A percentile compares a stretch with the other conserved stretches of the same genome.
Conservation (phyloP, 2,329 filamentous ascomycete genomes). For the Xylaria sp. region DNA sequence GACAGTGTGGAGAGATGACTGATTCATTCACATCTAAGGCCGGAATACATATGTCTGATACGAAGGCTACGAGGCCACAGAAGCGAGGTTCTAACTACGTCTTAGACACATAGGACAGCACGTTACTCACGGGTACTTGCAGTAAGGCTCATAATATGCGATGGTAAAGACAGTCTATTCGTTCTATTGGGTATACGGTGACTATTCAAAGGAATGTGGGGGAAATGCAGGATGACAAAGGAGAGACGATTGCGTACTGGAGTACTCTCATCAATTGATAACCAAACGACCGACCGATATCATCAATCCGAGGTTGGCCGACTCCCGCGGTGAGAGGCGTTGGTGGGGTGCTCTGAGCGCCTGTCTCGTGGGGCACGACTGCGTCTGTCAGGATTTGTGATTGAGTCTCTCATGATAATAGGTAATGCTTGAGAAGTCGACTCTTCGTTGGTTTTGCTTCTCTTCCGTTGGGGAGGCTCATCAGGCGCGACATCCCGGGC, state of each 20-base stretch:
- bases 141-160: neutral
- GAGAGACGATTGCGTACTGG: neutral
- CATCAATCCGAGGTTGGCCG: neutral
- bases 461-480: slow-evolving; percentile 21
- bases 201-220: neutral
- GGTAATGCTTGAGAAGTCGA: slow-evolving; percentile 5
- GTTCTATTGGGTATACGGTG: slow-evolving; percentile 8
- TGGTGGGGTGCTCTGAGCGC: slow-evolving; percentile 14
- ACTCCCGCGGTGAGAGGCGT: neutral
- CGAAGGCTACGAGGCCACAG: neutral
- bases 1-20: too few relatives aligned
- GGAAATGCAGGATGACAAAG: neutral
- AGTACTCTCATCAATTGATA: slow-evolving; percentile 1
- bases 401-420: neutral
- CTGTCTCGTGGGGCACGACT: slow-evolving; percentile 2
- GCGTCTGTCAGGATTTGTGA: neutral
- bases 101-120: neutral
- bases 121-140: neutral
- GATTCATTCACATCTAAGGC: neutral
- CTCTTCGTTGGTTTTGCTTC: slow-evolving; percentile 6
- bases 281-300: neutral
- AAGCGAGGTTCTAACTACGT: neutral
- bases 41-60: neutral
- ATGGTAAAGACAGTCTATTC: slow-evolving; percentile 5
- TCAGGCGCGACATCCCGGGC: neutral